A percentile compares a stretch with the other conserved stretches of the same genome.
Evolutionary conservation across 352 stramenopile species (phyloP).

Genomic region (Globisporangium rhizosaccharum): DNA sequence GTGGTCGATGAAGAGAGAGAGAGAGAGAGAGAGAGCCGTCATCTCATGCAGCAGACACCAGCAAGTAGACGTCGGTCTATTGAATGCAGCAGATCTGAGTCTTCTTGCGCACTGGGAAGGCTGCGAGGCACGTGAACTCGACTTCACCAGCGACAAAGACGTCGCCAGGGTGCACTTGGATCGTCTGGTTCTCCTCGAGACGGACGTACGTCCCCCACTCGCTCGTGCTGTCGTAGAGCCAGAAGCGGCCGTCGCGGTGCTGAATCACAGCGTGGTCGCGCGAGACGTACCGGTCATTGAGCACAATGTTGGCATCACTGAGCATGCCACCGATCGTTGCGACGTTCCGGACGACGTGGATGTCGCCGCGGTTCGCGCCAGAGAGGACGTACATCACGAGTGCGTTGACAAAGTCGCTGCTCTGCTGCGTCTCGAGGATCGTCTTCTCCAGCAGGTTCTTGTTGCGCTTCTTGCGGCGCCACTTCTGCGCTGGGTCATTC

Average conservation of each 20-base stretch:
- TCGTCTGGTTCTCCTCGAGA: conserved; percentile 58
- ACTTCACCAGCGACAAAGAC: conserved; percentile 66
- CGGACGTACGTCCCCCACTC: conserved; percentile 75
- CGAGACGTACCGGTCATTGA: conserved; percentile 67
- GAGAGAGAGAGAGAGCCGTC: too few species aligned
- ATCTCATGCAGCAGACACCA: too few species aligned
- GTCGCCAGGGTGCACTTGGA: conserved; percentile 61
- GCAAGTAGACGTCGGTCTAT: conserved; percentile 8
- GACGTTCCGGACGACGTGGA: conserved; percentile 68
- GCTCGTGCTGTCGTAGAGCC: conserved; percentile 64
- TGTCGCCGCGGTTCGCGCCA: conserved; percentile 64
- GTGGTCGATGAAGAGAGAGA: too few species aligned
- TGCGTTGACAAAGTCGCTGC: conserved; percentile 40
- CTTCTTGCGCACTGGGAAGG: conserved; percentile 57
- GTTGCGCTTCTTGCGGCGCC: conserved; percentile 76
- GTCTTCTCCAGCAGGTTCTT: conserved; percentile 57
- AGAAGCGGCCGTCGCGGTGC: conserved; percentile 66
- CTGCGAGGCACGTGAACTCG: conserved; percentile 68
- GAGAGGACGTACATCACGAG: conserved; percentile 79
- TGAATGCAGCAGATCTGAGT: conserved; percentile 46
- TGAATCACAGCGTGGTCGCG: conserved; percentile 57
- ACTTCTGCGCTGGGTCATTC: conserved; percentile 38
- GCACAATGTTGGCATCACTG: conserved; percentile 58
- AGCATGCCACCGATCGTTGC: conserved; percentile 44
- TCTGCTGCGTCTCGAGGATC: conserved; percentile 46